Conservation (phyloP, 2,329 filamentous ascomycete genomes). For the Penicillium sp. region DNA sequence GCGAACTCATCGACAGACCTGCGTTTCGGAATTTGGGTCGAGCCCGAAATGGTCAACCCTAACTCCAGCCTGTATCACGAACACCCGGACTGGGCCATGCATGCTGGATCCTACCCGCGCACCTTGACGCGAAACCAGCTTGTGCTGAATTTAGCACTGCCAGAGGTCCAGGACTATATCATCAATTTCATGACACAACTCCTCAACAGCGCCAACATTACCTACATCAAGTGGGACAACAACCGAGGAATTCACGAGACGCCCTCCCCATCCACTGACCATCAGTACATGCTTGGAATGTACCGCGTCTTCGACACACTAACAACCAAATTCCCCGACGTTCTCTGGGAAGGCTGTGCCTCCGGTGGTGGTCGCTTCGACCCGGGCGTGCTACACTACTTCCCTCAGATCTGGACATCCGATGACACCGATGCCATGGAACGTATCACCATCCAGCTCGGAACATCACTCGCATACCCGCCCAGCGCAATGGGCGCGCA, state of each 20-base stretch:
- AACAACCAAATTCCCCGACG: conserved; percentile 55
- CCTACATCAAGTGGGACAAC: conserved; percentile 65
- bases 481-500: conserved; percentile 62
- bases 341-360: conserved; percentile 63
- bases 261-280: conserved; percentile 49
- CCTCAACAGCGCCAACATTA: conserved; percentile 50
- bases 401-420: conserved; percentile 61
- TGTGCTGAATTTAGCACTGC: conserved; percentile 56
- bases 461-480: conserved; percentile 59
- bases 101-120: conserved; percentile 53
- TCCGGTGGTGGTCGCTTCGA: conserved; percentile 62
- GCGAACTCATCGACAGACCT: conserved; percentile 47
- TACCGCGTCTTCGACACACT: conserved; percentile 59
- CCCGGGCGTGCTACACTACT: conserved; percentile 58
- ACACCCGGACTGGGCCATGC: conserved; percentile 61
- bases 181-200: conserved; percentile 53
- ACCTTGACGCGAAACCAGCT: conserved; percentile 56
- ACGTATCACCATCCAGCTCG: conserved; percentile 59
- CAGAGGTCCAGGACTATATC: conserved; percentile 60
- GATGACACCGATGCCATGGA: conserved; percentile 61
- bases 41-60: conserved; percentile 64
- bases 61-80: conserved; percentile 56
- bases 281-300: conserved; percentile 59
- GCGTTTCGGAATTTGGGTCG: conserved; percentile 62
- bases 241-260: conserved; percentile 61